A percentile compares a stretch with the other conserved stretches of the same genome.
phyloP scores from a whole-genome alignment of 2,329 filamentous ascomycete species.

The Talaromyces sp. region DNA sequence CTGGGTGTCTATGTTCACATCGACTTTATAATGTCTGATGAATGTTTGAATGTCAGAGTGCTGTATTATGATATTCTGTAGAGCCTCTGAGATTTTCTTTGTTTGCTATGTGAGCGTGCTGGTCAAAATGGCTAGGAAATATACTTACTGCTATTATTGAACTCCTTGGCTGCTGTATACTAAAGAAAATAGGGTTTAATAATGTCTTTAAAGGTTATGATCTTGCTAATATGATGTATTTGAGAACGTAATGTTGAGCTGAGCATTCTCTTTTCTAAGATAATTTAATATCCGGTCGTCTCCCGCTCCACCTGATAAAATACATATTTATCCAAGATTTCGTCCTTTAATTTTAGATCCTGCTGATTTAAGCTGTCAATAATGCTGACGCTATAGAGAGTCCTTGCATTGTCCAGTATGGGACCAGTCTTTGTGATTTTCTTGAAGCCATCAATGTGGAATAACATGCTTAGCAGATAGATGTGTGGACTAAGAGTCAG shows the following conservation, averaged over 20 bases:
- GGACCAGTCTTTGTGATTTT: not conserved
- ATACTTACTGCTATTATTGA: constrained; percentile 36
- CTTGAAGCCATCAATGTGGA: too few relatives aligned
- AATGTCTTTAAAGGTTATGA: constrained; percentile 31
- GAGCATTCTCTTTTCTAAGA: constrained; percentile 23
- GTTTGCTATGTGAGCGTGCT: not conserved
- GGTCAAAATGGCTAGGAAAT: not conserved
- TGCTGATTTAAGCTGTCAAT: not conserved
- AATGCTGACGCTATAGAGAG: not conserved
- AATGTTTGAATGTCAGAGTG: constrained; percentile 25
- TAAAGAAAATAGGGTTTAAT: constrained; percentile 31
- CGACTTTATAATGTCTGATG: constrained; percentile 24
- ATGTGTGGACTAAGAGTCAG: constrained; percentile 30
- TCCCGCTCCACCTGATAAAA: constrained; percentile 26
- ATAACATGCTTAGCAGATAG: constrained; percentile 25
- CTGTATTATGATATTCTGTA: constrained; percentile 24
- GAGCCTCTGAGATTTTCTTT: constrained; percentile 18
- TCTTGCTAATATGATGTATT: constrained; percentile 27
- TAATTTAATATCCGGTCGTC: constrained; percentile 23
- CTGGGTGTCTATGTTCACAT: constrained; percentile 24
- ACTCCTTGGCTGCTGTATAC: constrained; percentile 33
- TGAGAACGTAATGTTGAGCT: constrained; percentile 22
- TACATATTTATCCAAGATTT: constrained; percentile 25
- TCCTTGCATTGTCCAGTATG: not conserved
- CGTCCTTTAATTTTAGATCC: not conserved